Base-by-base conservation (phyloP, 768 basidiomycete genomes). In the Auricularia sp. region DNA sequence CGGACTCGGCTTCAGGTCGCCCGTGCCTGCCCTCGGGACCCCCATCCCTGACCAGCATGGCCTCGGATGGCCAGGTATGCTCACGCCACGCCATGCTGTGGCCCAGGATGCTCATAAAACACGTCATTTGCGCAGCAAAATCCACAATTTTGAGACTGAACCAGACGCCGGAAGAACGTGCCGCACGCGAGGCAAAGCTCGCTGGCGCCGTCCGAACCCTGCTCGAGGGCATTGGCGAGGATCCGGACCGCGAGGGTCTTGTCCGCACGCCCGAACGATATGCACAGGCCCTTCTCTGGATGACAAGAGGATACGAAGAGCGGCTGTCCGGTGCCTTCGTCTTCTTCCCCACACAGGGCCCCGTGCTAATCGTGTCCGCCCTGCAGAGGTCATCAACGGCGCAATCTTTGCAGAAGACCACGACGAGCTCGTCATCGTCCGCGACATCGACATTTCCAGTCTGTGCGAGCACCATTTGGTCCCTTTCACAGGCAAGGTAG, bases 251-350 rank as follows among this genome's bases (percentile, higher is more conserved):
- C 42, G 96, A 98, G 73, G 97, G 97, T 18, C 81, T 99, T 24
- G 77, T 88, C 63, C 85, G 87, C 71, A 99, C 97, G 1, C 97
- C 97, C 33, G 92, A 95, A 69, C 83, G 97, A 45, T 99, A 97
- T 76, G 94, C 95, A 29, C 92, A 98, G 77, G 94, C 97, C 34
- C 80, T 99, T 63, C 85, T 99, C 82, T 98, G 94, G 94, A 97
- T 98, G 95, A 98, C 97, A 39, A 87, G 89, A 73, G 97, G 97
- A 10, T 99, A 99, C 76, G 97, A 98, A 74, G 95, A 98, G 74
- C 85, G 92, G 68, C 77, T 99, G 69, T 85, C 88, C 77, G 92
- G 94, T 94, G 64, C 66, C 42, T 66, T 65, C 39, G n/a, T 63
- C 62, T 62, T 29, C 65, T 37, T 33, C 18, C 21, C 62, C 29